A percentile compares a stretch with the other conserved stretches of the same genome.
Evolutionary conservation across 805 yeast genomes (phyloP).

Genomic region (Crinitomyces ghanaensis): DNA sequence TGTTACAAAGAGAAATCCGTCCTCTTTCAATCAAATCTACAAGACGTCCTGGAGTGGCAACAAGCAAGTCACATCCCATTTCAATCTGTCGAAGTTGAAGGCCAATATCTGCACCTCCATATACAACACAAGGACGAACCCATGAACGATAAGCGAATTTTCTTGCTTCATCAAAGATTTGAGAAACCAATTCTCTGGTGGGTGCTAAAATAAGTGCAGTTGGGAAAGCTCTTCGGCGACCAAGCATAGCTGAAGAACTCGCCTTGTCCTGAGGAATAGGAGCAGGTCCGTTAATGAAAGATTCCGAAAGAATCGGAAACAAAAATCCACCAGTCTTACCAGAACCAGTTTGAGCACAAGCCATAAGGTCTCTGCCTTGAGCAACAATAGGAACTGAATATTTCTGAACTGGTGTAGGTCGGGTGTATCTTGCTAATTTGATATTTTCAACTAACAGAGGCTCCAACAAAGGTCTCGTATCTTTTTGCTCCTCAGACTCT

Average conservation of each 20-base stretch:
- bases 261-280: constrained; percentile 34
- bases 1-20: constrained; percentile 74
- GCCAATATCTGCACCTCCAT: constrained; percentile 96
- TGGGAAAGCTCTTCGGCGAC: constrained; percentile 85
- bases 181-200: constrained; percentile 97
- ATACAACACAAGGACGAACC: constrained; percentile 93
- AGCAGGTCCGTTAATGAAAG: constrained; percentile 81
- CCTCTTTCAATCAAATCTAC: constrained; percentile 95
- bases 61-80: constrained; percentile 90
- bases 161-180: constrained; percentile 90
- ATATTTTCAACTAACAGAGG: constrained; percentile 77
- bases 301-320: constrained; percentile 92
- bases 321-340: constrained; percentile 99
- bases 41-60: constrained; percentile 99
- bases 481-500: too few relatives aligned
- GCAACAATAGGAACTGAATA: constrained; percentile 89
- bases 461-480: constrained; percentile 97
- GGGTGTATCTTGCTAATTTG: constrained; percentile 75
- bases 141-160: constrained; percentile 96
- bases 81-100: constrained; percentile 78
- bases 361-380: constrained; percentile 85
- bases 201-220: constrained; percentile 95
- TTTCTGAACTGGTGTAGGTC: constrained; percentile 94
- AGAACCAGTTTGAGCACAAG: constrained; percentile 97
- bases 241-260: constrained; percentile 29